These are phyloP conservation scores for Diaporthe humulicola DNA, from an alignment of 2,329 filamentous ascomycete species.

Conservation along the genomic window DNA sequence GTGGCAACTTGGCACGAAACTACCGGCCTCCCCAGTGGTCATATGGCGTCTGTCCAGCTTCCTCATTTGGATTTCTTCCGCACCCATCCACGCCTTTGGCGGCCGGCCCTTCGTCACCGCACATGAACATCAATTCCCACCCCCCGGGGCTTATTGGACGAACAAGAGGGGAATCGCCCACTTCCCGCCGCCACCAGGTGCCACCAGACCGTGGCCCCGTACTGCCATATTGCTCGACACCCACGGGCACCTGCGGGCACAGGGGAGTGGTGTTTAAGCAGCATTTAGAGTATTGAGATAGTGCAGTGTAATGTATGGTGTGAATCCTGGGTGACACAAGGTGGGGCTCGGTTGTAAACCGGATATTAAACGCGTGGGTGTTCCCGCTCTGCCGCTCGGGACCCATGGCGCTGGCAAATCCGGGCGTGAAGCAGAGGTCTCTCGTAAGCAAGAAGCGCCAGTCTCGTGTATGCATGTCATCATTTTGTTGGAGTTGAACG, in stretches of 20 bases:
- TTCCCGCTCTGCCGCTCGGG: neutral
- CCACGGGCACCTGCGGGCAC: neutral
- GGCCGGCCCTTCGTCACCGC: neutral
- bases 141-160: neutral
- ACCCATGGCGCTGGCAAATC: neutral
- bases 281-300: neutral
- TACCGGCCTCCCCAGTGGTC: slow-evolving; percentile 15
- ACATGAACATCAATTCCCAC: neutral
- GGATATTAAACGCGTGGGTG: slow-evolving; percentile 4
- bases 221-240: neutral
- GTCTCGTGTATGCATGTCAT: slow-evolving; percentile 13
- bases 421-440: neutral
- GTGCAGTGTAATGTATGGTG: neutral
- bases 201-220: neutral
- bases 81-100: neutral
- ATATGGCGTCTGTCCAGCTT: slow-evolving; percentile 13
- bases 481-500: slow-evolving; percentile 2
- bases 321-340: neutral
- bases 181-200: neutral
- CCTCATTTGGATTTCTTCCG: slow-evolving; percentile 14
- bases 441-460: neutral
- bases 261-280: neutral
- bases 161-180: slow-evolving; percentile 9
- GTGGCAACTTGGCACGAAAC: slow-evolving; percentile 2
- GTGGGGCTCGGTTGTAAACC: neutral